Base-by-base conservation (phyloP, 768 basidiomycete species). In the Auriscalpium vulgare region DNA sequence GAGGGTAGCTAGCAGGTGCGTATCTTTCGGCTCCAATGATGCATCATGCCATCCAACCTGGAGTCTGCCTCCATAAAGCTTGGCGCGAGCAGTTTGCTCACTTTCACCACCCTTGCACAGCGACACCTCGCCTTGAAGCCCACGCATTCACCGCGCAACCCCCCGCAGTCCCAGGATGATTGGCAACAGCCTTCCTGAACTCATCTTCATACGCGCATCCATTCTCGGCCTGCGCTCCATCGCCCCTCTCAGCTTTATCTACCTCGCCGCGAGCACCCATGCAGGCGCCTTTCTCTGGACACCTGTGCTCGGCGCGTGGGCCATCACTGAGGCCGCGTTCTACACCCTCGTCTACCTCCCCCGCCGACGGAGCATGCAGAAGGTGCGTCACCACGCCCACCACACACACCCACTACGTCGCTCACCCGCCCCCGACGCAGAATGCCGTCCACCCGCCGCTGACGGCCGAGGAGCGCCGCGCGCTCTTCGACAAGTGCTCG, bases 321-420 rank as follows among this genome's bases (percentile, higher is more conserved):
- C 82, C 0, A 44, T 65, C 5, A 55, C 69, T 0, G 85, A 87
- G 59, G 71, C 71, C 0, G 59, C 56, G 0, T 86, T 87, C 62
- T 83, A 77, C 57, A 46, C 73, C 2, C 57, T 75, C 16, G 71
- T 82, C 11, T 82, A 79, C 59, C 61, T 80, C 4, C 81, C 82
- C 8, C 70, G 80, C 62, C 67, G 66, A 43, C 58, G 52, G n/a
- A 55, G 59, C 45, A 63, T 86, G 56, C 83, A 83, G 68, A 73
- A 72, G 67, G 84, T 81, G 47, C 62, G 74, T 56, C 13, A 10
- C 35, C 10, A 16, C 43, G 38, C 35, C 36, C 48, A 10, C 52
- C 50, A 21, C 16, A 19, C 2, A 51, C 37, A 38, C 46, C 29
- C 38, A 19, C 45, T 79, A 74, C 70, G n/a, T 47, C 52, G 54